Base-by-base conservation (phyloP, 1,284 basidiomycete species). In the Inonotus obliquus region DNA sequence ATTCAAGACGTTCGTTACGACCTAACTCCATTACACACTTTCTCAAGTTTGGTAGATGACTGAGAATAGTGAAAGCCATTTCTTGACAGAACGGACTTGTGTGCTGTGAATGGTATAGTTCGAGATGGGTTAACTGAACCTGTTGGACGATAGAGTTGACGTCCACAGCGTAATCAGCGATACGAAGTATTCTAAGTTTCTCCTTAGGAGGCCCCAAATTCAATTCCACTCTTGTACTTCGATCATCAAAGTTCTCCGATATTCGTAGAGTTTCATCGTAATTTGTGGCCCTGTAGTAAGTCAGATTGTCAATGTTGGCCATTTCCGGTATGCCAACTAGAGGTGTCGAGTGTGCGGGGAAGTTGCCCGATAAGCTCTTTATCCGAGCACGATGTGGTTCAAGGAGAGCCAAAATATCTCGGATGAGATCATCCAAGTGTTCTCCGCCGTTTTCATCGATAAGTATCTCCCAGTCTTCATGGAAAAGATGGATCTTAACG, bases 241-340 rank as follows among this genome's bases (percentile, higher is more conserved):
- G 41, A 19, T n/a, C 13, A 3, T 47, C 37, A 2, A n/a, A 23
- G 21, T 11, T 39, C 13, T 57, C 54, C 17, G 35, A 2, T 14
- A 39, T 25, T 10, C 37, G 21, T 17, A 55, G 32, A 11, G 19
- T 29, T 25, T 37, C 17, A n/a, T 35, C 38, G 10, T 60, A 27
- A 3, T 51, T 39, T n/a, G 58, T 49, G 48, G 39, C 39, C 37
- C 57, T 57, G 39, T 58, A 59, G 45, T 32, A 59, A 21, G 38
- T 38, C 32, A 63, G 29, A 21, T 23, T 19, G 19, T 55, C 47
- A 27, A 41, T 23, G 41, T 55, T 59, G 14, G 32, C 25, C 62
- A 63, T 63, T 17, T 63, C 48, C 10, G 23, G 52, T 23, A 60
- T 45, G 1, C 62, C 62, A 38, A 63, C 53, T 5, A 17, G 21